Evolutionary conservation across 345 rosid species (phyloP), one percentile per base, ranked within the genome.

Genomic region (Capsella bursapastoris): DNA sequence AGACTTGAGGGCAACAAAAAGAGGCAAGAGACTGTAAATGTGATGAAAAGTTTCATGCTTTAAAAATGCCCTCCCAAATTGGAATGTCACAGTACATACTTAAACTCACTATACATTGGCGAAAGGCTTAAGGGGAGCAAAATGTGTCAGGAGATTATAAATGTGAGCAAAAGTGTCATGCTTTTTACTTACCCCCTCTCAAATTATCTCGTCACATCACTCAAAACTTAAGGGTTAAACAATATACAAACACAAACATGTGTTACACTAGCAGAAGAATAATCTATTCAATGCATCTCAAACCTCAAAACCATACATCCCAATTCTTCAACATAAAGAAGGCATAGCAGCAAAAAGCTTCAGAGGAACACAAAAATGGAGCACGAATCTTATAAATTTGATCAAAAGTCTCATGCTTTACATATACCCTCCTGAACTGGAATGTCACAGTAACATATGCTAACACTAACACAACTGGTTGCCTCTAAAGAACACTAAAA

Each of bases 181-280:
- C 66, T 74, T 65, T 13, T 38, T 8, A 58, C 66, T 66, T 7
- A 50, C 5, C 1, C 51, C 48, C 38, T 60, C 10, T 48, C 31
- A 71, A 59, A 55, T 28, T 10, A 6, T 13, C 31, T 10, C 3
- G 52, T 28, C 41, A 11, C 41, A 18, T 18, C 31, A 60, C 76
- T 62, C 27, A 25, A 15, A 60, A 51, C 10, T 29, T 3, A 70
- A 58, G n/a, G n/a, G 25, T 34, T 49, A 18, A 55, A 55, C 37
- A 5, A 31, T 44, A 58, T 27, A 32, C 25, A 66, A 35, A 66
- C 12, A 53, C 50, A 57, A 16, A 43, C 18, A 18, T 41, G 5
- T 29, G 15, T 35, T 34, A 29, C 3, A 58, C 4, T 8, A 35
- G 8, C 9, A 35, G 25, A 57, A 32, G 11, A 57, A 57, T 25